Conservation (phyloP, 2,329 filamentous ascomycete species). For the Botrytis deweyae region DNA sequence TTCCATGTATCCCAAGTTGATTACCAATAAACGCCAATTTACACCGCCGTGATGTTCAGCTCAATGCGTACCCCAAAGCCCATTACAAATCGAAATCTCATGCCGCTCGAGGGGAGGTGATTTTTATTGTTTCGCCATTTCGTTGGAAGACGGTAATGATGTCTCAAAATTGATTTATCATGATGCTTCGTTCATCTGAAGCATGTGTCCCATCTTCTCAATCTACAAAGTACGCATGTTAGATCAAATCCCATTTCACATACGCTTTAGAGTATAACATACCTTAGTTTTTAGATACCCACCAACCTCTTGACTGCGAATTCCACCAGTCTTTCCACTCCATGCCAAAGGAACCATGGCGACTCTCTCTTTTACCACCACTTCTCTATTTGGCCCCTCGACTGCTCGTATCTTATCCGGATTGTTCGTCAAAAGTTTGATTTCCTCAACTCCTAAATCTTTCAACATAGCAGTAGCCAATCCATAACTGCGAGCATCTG, state of each 20-base stretch:
- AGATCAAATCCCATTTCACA: neutral
- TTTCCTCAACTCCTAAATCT: slow-evolving; percentile 76
- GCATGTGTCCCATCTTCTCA: slow-evolving; percentile 83
- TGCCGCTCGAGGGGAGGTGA: neutral
- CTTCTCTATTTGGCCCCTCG: slow-evolving; percentile 84
- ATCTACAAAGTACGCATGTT: slow-evolving; percentile 53
- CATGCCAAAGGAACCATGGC: slow-evolving; percentile 95
- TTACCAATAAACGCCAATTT: neutral
- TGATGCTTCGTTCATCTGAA: slow-evolving; percentile 49
- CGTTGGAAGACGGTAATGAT: neutral
- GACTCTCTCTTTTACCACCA: slow-evolving; percentile 84
- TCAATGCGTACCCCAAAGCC: neutral
- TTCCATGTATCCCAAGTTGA: slow-evolving; percentile 5
- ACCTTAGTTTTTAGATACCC: slow-evolving; percentile 96
- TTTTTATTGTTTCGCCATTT: neutral
- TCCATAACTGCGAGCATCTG: slow-evolving; percentile 91
- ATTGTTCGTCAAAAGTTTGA: slow-evolving; percentile 90
- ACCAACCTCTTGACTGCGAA: slow-evolving; percentile 84
- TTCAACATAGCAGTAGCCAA: slow-evolving; percentile 92
- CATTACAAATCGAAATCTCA: neutral
- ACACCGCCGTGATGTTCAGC: neutral
- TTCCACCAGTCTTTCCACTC: slow-evolving; percentile 75
- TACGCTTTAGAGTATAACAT: slow-evolving; percentile 38
- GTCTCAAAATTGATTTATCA: slow-evolving; percentile 15
- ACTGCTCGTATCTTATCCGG: slow-evolving; percentile 95